Conservation (phyloP, 148 eudicot genomes). For the Fallopia convolvulus region DNA sequence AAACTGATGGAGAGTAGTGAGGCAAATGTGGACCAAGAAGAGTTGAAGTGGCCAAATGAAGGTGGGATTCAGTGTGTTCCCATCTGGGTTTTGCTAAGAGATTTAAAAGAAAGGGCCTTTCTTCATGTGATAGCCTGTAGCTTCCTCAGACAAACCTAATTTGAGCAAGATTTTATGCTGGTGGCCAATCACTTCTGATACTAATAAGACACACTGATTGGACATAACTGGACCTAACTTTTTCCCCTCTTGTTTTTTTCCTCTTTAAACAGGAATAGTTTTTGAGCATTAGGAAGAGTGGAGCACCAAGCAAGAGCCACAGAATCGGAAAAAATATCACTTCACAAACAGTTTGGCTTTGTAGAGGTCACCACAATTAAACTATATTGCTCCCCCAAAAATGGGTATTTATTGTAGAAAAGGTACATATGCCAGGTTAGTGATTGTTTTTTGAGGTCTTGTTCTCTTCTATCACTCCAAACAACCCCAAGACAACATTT, state of each 20-base stretch:
- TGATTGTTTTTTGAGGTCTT: no score
- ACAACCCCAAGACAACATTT: not conserved
- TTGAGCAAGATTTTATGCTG: conserved; percentile 7
- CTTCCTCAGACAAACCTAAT: not conserved
- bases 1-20: not conserved
- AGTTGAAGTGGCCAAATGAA: not conserved
- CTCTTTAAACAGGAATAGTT: not conserved
- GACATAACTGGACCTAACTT: not conserved
- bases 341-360: not conserved
- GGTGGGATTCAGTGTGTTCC: not conserved
- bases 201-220: not conserved
- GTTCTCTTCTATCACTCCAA: not conserved
- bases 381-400: not conserved
- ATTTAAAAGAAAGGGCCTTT: not conserved
- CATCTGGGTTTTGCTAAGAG: not conserved
- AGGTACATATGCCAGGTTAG: no score
- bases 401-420: not conserved
- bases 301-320: not conserved
- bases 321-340: not conserved
- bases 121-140: not conserved
- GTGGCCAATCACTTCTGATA: not conserved
- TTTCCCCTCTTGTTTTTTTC: not conserved
- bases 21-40: not conserved
- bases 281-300: not conserved
- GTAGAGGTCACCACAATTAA: not conserved